Conservation (phyloP, 768 basidiomycete genomes). For the Tulasnella sp. region DNA sequence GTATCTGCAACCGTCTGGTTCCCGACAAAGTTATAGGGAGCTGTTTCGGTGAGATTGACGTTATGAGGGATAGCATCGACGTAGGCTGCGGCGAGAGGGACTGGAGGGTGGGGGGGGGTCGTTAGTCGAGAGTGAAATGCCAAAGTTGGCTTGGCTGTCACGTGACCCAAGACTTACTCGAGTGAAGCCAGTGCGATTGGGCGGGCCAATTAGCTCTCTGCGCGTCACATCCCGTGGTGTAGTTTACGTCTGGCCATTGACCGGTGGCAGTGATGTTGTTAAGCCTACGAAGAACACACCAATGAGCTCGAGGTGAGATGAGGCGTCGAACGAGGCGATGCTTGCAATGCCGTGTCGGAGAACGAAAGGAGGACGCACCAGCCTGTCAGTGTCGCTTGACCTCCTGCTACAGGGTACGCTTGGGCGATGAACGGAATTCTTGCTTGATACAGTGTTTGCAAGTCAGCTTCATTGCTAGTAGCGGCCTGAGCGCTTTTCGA, state of each 20-base stretch:
- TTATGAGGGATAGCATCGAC: background rate
- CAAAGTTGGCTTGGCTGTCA: background rate
- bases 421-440: conserved; percentile 7
- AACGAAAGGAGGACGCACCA: background rate
- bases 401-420: background rate
- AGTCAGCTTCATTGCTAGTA: background rate
- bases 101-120: background rate
- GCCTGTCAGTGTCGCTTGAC: background rate
- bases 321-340: background rate
- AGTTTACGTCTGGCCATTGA: conserved; percentile 37
- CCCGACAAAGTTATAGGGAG: background rate
- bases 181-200: conserved; percentile 22
- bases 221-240: conserved; percentile 52
- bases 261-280: conserved; percentile 14
- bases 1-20: background rate
- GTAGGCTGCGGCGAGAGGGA: conserved; percentile 12
- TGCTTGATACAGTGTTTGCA: conserved; percentile 4
- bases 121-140: background rate
- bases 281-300: conserved; percentile 5
- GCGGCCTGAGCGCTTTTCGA: background rate
- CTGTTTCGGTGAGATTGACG: background rate
- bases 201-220: conserved; percentile 62
- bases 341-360: background rate
- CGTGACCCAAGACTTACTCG: conserved; percentile 22
- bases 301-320: background rate